These are phyloP conservation scores for Leishmania braziliensis DNA, from an alignment of 208 protist genomes.

Conservation along the genomic window DNA sequence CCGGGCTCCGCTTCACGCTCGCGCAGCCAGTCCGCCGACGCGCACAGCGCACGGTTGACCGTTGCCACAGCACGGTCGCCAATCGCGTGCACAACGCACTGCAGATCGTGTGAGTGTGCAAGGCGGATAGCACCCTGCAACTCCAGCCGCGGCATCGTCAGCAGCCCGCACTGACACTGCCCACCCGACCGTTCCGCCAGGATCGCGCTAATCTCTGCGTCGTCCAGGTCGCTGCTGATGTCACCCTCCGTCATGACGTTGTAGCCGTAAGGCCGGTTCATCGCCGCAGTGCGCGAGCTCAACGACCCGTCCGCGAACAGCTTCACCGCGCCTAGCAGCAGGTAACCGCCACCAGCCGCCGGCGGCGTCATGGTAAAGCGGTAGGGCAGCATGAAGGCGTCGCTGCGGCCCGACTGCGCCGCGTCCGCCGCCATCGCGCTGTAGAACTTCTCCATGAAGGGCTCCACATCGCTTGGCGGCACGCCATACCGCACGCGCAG, in stretches of 20 bases:
- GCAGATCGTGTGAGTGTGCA: conserved; percentile 36
- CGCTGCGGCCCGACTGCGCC: conserved; percentile 10
- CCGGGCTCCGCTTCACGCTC: not conserved
- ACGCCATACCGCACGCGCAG: conserved; percentile 49
- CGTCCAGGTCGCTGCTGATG: conserved; percentile 50
- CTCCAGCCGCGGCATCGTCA: conserved; percentile 38
- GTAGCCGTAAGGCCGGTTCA: conserved; percentile 51
- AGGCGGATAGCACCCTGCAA: conserved; percentile 32
- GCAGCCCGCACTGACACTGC: conserved; percentile 47
- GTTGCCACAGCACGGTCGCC: conserved; percentile 58
- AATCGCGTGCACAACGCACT: conserved; percentile 69
- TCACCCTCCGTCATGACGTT: conserved; percentile 46
- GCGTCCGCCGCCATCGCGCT: conserved; percentile 24
- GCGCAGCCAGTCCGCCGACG: conserved; percentile 31
- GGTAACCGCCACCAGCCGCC: conserved; percentile 35
- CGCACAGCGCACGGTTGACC: conserved; percentile 48
- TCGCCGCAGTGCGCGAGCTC: conserved; percentile 60
- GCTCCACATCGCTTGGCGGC: conserved; percentile 29
- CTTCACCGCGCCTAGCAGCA: conserved; percentile 64
- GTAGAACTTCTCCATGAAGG: conserved; percentile 38
- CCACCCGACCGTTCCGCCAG: conserved; percentile 11
- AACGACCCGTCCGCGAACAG: conserved; percentile 67
- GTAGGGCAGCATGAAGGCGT: conserved; percentile 43
- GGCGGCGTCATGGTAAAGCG: conserved; percentile 45
- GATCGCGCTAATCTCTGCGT: conserved; percentile 31